Evolutionary conservation across 495 filamentous ascomycete genomes (phyloP), one percentile per base, ranked within the genome.

Genomic region (Apodospora peruviana): DNA sequence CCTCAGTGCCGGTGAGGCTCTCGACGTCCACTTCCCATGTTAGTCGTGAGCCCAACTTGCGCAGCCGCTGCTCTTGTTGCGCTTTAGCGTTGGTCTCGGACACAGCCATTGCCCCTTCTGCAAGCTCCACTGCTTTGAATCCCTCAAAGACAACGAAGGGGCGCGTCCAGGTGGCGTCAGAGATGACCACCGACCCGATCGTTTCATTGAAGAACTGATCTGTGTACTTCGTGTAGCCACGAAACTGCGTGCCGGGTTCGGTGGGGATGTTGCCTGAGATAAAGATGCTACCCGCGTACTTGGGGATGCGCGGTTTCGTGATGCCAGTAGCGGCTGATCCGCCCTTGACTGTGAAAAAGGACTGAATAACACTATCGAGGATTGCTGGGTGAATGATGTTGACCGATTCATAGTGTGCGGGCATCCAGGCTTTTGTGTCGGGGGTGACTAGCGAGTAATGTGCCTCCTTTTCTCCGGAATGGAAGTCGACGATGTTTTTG

Each of bases 311-410:
- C 7, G 9, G 9, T 7, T 11, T 16, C 37, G 37, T 39, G 7
- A 39, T 7, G 11, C 37, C 37, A 16, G 46, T 48, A 12, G 35
- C 16, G 21, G 46, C 46, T 11, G 37, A 20, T 7, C n/a, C 21
- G 21, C 24, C 25, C 39, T 20, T 40, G n/a, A n/a, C n/a, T n/a
- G n/a, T n/a, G n/a, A n/a, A n/a, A n/a, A n/a, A n/a, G n/a, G n/a
- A n/a, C 48, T 51, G 48, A 10, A 51, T 10, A 14, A 51, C 34
- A 19, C 29, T 20, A 22, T 51, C 48, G 4, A 51, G 42, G 18
- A 32, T 45, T 0, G 42, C 27, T 17, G 42, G 48, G 21, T 51
- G 48, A 11, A 51, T 21, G 0, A 51, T 18, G 36, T 51, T 25
- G n/a, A 21, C 29, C 14, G 18, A n/a, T 25, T 45, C 25, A 14